Evolutionary conservation across 257 asterid genomes (phyloP), one percentile per base, ranked within the genome.

Genomic region (Fraxinus cuspidata): DNA sequence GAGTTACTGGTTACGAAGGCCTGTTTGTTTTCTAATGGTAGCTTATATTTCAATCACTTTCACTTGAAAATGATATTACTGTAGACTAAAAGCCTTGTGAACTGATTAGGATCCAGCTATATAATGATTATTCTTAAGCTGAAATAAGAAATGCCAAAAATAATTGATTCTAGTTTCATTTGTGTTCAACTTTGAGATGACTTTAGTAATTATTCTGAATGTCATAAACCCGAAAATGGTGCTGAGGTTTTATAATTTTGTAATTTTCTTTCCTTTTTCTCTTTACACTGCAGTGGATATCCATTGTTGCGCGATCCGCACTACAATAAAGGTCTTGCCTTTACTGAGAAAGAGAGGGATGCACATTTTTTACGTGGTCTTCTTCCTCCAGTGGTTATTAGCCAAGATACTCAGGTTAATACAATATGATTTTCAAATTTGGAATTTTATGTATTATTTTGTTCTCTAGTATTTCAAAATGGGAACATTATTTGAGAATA

Each of bases 241-340:
- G 65, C 12, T 56, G 65, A 56, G 58, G 7, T 47, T 47, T 16
- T 47, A 31, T 32, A 71, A n/a, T 49, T 63, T 23, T 10, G 0
- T 74, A 70, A 76, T 72, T 71, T 78, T 18, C 1, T 56, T 74
- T 70, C 67, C 70, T 31, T 83, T 79, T 70, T 70, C 76, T 80
- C 66, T 63, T 4, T 63, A 27, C 16, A 63, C 7, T 4, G 15
- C 87, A 96, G 99, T 92, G 99, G 99, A 70, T 96, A 92, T 83
- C 94, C 96, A 28, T 90, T 96, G 90, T 81, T 96, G 97, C 97
- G 99, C 2, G 97, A 96, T 76, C 99, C 98, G 0, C 99, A 93
- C 88, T 88, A 89, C 85, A 96, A 96, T 85, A 96, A 96, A 85
- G 99, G 99, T 76, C 97, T 96, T 51, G 97, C 97, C 74, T 96